A percentile compares a stretch with the other conserved stretches of the same genome.
These are phyloP conservation scores for Lepiota venenata DNA, from an alignment of 768 basidiomycete genomes.

Conservation along the genomic window DNA sequence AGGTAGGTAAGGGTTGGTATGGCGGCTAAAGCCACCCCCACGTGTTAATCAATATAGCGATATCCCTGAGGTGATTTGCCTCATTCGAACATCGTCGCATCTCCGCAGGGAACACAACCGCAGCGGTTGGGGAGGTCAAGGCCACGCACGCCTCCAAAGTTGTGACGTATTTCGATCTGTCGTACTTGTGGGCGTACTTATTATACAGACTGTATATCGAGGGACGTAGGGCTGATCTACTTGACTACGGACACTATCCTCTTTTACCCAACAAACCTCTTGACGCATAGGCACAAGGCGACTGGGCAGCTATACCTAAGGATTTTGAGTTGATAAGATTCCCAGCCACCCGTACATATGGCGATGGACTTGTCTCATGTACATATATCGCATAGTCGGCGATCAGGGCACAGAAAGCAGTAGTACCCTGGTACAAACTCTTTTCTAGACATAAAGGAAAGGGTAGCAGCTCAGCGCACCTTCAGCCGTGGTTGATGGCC, in stretches of 20 bases:
- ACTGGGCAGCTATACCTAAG: constrained; percentile 84
- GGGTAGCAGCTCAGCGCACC: no score
- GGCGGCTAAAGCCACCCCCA: not conserved
- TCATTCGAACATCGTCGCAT: constrained; percentile 99
- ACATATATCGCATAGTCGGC: no score
- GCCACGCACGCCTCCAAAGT: constrained; percentile 94
- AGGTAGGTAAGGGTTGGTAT: constrained; percentile 73
- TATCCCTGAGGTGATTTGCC: constrained; percentile 96
- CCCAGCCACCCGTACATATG: constrained; percentile 56
- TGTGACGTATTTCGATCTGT: constrained; percentile 94
- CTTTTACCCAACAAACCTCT: constrained; percentile 78
- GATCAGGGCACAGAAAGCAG: no score
- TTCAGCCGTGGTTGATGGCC: no score
- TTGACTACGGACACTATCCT: constrained; percentile 69
- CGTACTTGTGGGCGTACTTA: constrained; percentile 80
- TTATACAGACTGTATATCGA: constrained; percentile 71
- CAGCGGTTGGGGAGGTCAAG: constrained; percentile 96
- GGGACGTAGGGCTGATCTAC: constrained; percentile 91
- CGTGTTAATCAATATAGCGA: constrained; percentile 65
- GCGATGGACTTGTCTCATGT: constrained; percentile 69
- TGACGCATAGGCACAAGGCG: constrained; percentile 78
- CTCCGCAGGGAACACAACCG: constrained; percentile 89
- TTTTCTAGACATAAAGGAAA: no score
- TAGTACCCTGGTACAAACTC: no score
- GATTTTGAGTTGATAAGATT: constrained; percentile 76